Evolutionary conservation across 805 yeast genomes (phyloP), one percentile per base, ranked within the genome.

Genomic region (Metschnikowia proteae): DNA sequence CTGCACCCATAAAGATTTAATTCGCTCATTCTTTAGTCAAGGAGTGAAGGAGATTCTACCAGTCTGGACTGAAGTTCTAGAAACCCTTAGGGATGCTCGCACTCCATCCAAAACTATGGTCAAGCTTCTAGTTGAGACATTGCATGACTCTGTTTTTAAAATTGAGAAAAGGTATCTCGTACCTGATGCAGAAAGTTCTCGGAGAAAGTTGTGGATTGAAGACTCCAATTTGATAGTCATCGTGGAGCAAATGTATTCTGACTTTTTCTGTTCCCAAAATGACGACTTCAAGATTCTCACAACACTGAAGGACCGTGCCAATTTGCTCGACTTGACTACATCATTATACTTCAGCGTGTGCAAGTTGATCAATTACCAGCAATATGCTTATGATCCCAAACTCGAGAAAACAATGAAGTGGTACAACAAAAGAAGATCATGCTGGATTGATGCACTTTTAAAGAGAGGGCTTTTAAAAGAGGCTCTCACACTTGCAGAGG

Each of bases 391-490:
- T 28, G 62, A 62, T 32, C 57, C 56, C 11, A 67, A 66, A 38
- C 56, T 63, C 22, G 50, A 51, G 6, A 67, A 63, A 11, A 71
- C 72, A 46, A 23, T 50, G 17, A 52, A 48, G 27, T 73, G 76
- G 76, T 72, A 68, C 51, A 59, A 57, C 3, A 38, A 38, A 3
- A 60, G 65, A 30, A 68, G 65, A 48, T 46, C 50, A 7, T 53
- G 62, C 9, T 90, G 96, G 96, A 79, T 85, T 9, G 67, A 71
- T 23, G 70, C 76, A 3, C 65, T 88, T 48, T 74, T 84, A 9
- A 60, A 71, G n/a, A 62, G 78, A 47, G 75, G 76, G 6, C 68
- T 78, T 42, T 72, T 75, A 34, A 68, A 71, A 6, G 81, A 80
- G 26, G 86, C 91, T 0, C 61, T 86, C 23, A 66, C 67, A 6